Evolutionary conservation across 2,329 filamentous ascomycete genomes (phyloP), one percentile per base, ranked within the genome.

Genomic region (Ceratocystis smalleyi): DNA sequence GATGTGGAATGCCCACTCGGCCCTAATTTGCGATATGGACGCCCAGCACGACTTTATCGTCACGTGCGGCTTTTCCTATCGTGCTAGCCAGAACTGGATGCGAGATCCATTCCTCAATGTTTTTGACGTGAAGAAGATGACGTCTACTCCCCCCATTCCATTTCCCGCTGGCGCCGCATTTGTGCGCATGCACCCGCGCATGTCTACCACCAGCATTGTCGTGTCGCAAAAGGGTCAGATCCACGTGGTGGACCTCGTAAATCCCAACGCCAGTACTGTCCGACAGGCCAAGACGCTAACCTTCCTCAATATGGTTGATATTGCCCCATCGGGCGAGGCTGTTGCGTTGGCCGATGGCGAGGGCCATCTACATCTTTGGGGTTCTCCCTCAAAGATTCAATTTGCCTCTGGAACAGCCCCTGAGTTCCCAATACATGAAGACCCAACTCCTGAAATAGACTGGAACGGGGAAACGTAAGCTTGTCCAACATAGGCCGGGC

Each of bases 21-120:
- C 89, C 7, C 83, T 85, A 62, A 89, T 99, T 72, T 96, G 90
- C 73, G 92, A 97, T 73, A 96, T 99, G 89, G 94, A 99, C 76
- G 90, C 91, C 7, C 89, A 94, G 71, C 89, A 94, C 71, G 92
- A 97, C 73, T 94, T 94, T 69, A 84, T 99, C 63, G 88, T 97
- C 24, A 97, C 94, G 3, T 99, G 94, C 73, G 94, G 94, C 43
- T 95, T 89, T 75, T 95, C 92, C 1, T 81, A 90, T 27, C 84
- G 92, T 69, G 90, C 91, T 70, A 75, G 76, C 1, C 77, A 78
- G 65, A 84, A 84, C 49, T 88, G 88, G 68, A 91, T 95, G 77
- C 83, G 95, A 43, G 94, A 99, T 71, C 89, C 91, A 0, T 85
- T 97, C 66, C 89, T 96, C 66, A 95, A 96, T 69, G 91, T 97